Conservation (phyloP, 352 stramenopile species). For the Phytophthora cryptogea region DNA sequence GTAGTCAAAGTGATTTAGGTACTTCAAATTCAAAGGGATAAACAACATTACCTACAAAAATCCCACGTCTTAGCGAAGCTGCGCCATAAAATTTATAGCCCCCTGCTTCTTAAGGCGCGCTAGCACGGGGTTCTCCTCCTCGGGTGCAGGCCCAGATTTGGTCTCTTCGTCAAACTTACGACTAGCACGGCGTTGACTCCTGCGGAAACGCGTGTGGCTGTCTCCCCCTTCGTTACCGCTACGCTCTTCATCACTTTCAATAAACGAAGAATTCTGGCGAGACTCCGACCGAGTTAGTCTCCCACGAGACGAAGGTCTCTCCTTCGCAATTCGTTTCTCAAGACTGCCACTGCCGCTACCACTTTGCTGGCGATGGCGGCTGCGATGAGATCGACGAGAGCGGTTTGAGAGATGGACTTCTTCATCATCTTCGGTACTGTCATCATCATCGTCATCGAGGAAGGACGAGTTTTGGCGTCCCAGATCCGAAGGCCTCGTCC, state of each 20-base stretch:
- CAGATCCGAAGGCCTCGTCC: conserved; percentile 22
- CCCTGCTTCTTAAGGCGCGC: conserved; percentile 80
- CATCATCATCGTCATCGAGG: conserved; percentile 36
- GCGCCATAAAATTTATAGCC: conserved; percentile 86
- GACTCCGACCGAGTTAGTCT: conserved; percentile 24
- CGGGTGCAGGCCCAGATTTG: conserved; percentile 25
- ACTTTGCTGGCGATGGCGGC: conserved; percentile 33
- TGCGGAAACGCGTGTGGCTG: conserved; percentile 38
- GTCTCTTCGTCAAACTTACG: conserved; percentile 55
- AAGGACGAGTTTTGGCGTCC: conserved; percentile 39
- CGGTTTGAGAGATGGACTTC: conserved; percentile 19
- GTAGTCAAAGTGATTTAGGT: conserved; percentile 26
- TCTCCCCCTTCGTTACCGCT: conserved; percentile 31
- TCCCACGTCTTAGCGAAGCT: conserved; percentile 46
- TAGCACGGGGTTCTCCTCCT: conserved; percentile 72
- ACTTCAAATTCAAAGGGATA: conserved; percentile 30
- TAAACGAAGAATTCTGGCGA: conserved; percentile 35
- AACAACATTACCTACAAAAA: conserved; percentile 36
- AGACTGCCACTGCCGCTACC: conserved; percentile 29
- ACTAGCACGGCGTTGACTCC: conserved; percentile 47
- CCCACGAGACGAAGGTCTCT: conserved; percentile 23
- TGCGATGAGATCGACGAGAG: conserved; percentile 20
- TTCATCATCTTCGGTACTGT: conserved; percentile 39
- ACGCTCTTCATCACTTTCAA: conserved; percentile 36
- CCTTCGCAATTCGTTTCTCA: conserved; percentile 23